phyloP scores from a whole-genome alignment of 306 rosid genomes.

The Cucurbita maxima region DNA sequence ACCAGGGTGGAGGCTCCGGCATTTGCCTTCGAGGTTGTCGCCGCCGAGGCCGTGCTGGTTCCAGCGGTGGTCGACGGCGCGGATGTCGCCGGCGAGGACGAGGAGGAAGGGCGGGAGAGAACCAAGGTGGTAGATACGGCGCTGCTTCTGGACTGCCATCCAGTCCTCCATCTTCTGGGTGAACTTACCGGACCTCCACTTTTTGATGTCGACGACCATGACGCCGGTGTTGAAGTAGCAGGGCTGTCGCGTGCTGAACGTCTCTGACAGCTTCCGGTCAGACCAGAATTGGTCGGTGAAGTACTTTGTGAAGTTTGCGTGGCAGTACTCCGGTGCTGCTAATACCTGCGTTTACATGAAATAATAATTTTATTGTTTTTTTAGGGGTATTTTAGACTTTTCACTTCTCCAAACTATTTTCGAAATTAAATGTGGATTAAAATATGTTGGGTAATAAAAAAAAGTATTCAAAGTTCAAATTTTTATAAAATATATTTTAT shows the following conservation, averaged over 20 bases:
- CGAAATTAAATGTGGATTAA: too few species aligned
- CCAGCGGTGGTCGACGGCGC: conserved; percentile 69
- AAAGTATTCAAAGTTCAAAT: too few species aligned
- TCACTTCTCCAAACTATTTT: too few species aligned
- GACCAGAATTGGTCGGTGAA: conserved; percentile 59
- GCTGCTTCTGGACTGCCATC: conserved; percentile 72
- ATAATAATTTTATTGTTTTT: too few species aligned
- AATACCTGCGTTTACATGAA: conserved; percentile 28
- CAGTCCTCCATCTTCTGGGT: conserved; percentile 50
- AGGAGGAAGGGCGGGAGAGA: conserved; percentile 77
- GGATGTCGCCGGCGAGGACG: conserved; percentile 56
- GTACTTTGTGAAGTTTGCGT: conserved; percentile 50
- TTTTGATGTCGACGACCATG: conserved; percentile 60
- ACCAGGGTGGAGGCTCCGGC: conserved; percentile 69
- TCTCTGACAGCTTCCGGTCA: conserved; percentile 14
- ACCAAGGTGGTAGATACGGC: conserved; percentile 68
- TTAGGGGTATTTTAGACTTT: too few species aligned
- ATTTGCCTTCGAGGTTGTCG: conserved; percentile 66
- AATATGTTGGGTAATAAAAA: too few species aligned
- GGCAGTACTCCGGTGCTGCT: conserved; percentile 81
- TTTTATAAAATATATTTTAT: too few species aligned
- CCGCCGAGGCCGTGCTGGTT: conserved; percentile 89
- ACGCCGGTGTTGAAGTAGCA: conserved; percentile 88
- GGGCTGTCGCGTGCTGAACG: conserved; percentile 39
- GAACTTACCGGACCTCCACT: conserved; percentile 54